phyloP scores from a whole-genome alignment of 805 yeast genomes.

The Candida piceae region DNA sequence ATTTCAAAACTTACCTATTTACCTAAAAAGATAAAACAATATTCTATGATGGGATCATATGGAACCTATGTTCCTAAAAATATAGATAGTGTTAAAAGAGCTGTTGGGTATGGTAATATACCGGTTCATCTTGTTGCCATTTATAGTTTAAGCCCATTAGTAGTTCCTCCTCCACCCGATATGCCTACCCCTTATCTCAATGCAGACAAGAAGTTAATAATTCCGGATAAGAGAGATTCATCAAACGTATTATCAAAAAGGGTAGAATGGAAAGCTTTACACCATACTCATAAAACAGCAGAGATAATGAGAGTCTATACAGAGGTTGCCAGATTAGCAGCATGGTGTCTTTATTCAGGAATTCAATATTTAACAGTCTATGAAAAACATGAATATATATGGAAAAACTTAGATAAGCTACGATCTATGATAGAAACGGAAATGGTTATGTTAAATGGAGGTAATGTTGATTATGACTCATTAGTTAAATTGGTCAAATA shows the following conservation, averaged over 20 bases:
- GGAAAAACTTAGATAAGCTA: constrained; percentile 24
- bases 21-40: constrained; percentile 15
- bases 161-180: constrained; percentile 36
- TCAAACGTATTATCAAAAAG: constrained; percentile 28
- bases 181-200: constrained; percentile 40
- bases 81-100: constrained; percentile 8
- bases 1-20: too few species aligned
- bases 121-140: constrained; percentile 32
- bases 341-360: constrained; percentile 27
- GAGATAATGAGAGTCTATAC: constrained; percentile 36
- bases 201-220: constrained; percentile 34
- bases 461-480: constrained; percentile 10
- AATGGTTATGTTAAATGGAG: constrained; percentile 15
- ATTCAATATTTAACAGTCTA: constrained; percentile 21
- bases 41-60: constrained; percentile 13
- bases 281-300: constrained; percentile 36
- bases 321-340: constrained; percentile 31
- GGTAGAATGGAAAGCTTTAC: constrained; percentile 36
- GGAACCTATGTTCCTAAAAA: constrained; percentile 20
- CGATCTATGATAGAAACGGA: constrained; percentile 24
- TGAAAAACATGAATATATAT: constrained; percentile 25
- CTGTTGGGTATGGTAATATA: constrained; percentile 15
- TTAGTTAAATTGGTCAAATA: constrained; percentile 23
- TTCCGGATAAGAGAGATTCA: constrained; percentile 34
- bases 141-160: constrained; percentile 27